Conservation (phyloP, 495 filamentous ascomycete species). For the Trichoderma orchidacearum region DNA sequence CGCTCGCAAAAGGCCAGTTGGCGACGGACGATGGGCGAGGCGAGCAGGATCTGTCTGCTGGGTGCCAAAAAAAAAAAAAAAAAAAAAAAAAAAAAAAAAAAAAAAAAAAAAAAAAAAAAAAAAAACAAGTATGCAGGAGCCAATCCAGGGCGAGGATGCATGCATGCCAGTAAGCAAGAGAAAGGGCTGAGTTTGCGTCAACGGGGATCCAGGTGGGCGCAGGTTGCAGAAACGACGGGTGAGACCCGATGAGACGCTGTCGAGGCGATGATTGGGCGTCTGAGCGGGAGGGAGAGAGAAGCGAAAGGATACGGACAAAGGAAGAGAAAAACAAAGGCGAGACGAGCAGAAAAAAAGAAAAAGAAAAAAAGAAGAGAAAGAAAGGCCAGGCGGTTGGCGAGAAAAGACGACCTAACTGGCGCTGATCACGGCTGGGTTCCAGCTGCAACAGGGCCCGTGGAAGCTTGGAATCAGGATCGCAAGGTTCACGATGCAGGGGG, state of each 20-base stretch:
- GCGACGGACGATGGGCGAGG: neutral
- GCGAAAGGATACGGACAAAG: neutral
- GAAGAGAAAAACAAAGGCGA: neutral
- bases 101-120: neutral
- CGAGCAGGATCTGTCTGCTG: neutral
- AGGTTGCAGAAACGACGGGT: neutral
- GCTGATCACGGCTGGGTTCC: neutral
- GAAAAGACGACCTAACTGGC: no score
- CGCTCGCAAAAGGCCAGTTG: neutral
- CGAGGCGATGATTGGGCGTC: neutral
- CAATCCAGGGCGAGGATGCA: neutral
- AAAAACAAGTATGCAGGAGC: neutral
- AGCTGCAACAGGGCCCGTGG: neutral
- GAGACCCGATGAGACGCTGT: neutral
- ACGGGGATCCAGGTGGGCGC: neutral
- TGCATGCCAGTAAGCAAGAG: neutral
- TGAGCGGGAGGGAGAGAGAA: neutral
- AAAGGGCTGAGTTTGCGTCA: neutral
- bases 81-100: neutral
- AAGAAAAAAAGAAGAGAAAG: neutral
- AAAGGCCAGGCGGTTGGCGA: neutral
- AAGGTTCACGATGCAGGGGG: slow-evolving; percentile 1
- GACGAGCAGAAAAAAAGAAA: neutral
- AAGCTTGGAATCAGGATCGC: no score
- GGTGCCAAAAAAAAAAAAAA: neutral